Base-by-base conservation (phyloP, 768 basidiomycete genomes). In the Kwoniella heveanensis region DNA sequence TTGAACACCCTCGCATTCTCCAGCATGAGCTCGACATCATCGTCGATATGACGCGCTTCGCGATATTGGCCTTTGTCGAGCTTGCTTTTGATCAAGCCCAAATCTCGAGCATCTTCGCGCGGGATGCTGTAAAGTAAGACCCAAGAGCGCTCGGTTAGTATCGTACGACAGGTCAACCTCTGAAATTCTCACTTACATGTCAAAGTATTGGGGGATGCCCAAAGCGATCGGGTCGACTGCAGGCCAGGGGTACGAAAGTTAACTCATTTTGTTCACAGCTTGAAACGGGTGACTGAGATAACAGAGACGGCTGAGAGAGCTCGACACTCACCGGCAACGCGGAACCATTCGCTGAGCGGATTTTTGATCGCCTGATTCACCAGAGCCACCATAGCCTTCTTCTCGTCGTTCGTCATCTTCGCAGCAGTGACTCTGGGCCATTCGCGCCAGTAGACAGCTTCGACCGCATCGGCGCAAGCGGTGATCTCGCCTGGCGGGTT, bases 1-100 rank as follows among this genome's bases (percentile, higher is more conserved):
- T 98, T 98, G 84, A 96, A 98, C 57, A 84, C 85, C 77, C 90
- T 85, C 17, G 94, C 91, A 75, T 97, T 98, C 64, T 85, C 82
- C 62, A 91, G 80, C 92, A 98, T 95, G 47, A 94, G 84, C 48
- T 88, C 86, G 57, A 94, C 80, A 76, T 98, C 95, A 1, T 87
- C 88, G 75, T 91, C 89, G 72, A 95, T 88, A 1, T 86, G 86
- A 50, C 90, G 89, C 55, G 87, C 79, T 2, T 86, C 85, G 30
- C 88, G 87, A 77, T 94, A 94, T 79, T 88, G 89, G 82, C 92
- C 92, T 32, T 81, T 82, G n/a, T 71, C 90, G 62, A 97, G 83
- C 77, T 89, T 92, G 72, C 84, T 83, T 65, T 88, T 85, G 72
- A 98, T 94, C 54, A 88, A 88, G 66, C 83, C 81, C 58, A 98